Percentiles rank a stretch among this genome's conserved stretches.
Evolutionary conservation across 2,329 filamentous ascomycete species (phyloP).

Genomic region (Xylaria multiplex): DNA sequence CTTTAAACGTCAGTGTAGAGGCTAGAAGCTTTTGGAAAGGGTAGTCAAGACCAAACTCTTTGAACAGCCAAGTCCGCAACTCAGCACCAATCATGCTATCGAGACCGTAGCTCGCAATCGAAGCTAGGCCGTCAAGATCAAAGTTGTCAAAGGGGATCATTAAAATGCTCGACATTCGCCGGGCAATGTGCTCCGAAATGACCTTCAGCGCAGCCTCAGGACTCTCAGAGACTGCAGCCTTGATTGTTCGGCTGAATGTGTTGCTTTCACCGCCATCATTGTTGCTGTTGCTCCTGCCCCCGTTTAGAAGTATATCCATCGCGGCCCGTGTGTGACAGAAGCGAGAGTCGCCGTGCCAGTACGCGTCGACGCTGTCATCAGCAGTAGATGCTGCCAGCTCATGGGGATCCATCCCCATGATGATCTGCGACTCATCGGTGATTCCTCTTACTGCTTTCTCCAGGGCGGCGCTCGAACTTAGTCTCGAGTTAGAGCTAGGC

Average conservation of each 20-base stretch:
- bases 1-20: slow-evolving; percentile 43
- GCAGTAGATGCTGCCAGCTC: slow-evolving; percentile 35
- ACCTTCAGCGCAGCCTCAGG: slow-evolving; percentile 21
- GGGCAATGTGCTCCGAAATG: slow-evolving; percentile 36
- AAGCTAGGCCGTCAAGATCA: slow-evolving; percentile 35
- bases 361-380: slow-evolving; percentile 36
- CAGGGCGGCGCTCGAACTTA: background rate
- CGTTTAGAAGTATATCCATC: slow-evolving; percentile 29
- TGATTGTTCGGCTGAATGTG: slow-evolving; percentile 25
- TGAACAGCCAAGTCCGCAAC: slow-evolving; percentile 52
- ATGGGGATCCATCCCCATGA: slow-evolving; percentile 41
- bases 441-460: background rate
- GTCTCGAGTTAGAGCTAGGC: background rate
- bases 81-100: slow-evolving; percentile 54
- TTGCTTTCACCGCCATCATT: slow-evolving; percentile 32
- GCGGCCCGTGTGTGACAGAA: slow-evolving; percentile 40
- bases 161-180: slow-evolving; percentile 42
- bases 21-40: slow-evolving; percentile 53
- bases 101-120: slow-evolving; percentile 49
- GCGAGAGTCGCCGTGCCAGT: slow-evolving; percentile 46
- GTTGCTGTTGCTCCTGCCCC: slow-evolving; percentile 6
- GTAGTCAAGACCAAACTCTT: slow-evolving; percentile 51
- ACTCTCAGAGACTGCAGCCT: slow-evolving; percentile 32
- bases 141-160: slow-evolving; percentile 40
- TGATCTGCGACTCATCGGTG: slow-evolving; percentile 28